Base-by-base conservation (phyloP, 306 rosid genomes). In the Cotoneaster glaucophyllus region DNA sequence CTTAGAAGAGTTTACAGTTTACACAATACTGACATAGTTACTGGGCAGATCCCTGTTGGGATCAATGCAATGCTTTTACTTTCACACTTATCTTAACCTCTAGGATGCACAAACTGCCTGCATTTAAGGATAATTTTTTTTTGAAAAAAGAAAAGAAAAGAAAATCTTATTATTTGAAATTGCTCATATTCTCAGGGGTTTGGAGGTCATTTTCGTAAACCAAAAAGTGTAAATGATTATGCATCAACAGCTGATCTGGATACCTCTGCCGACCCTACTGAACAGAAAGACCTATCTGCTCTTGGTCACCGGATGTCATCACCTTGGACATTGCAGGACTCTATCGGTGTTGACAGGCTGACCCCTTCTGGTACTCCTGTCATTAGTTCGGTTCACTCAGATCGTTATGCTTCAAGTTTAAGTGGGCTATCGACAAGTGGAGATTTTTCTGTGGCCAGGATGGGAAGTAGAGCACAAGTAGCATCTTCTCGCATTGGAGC, bases 251-350 rank as follows among this genome's bases (percentile, higher is more conserved):
- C 74, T 75, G 87, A 78, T 80, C 74, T 77, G 65, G 92, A 87
- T 76, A 77, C 80, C 21, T 43, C 87, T 64, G 70, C 73, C 6
- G 85, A 86, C 77, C 74, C 86, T 68, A 72, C 72, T 70, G 93
- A 81, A 29, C 90, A 73, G 70, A 89, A 88, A 79, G 91, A 86
- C 56, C 58, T 78, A 28, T 84, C 88, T 79, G 89, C 88, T 75
- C 78, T 80, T 70, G 80, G 75, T 64, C 80, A 17, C 34, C 86
- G 69, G 70, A 45, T 84, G 34, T 77, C 89, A 67, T 78, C 82
- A 69, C 86, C 89, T 63, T 90, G 96, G 96, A 73, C 84, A 71
- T 63, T 86, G 64, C 90, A 83, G 83, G 88, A 88, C 63, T 81
- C 54, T 7, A 83, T 77, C 5, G 69, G 86, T 54, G 64, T 77